Base-by-base conservation (phyloP, 768 basidiomycete genomes). In the Candolleomyces efflorescens region DNA sequence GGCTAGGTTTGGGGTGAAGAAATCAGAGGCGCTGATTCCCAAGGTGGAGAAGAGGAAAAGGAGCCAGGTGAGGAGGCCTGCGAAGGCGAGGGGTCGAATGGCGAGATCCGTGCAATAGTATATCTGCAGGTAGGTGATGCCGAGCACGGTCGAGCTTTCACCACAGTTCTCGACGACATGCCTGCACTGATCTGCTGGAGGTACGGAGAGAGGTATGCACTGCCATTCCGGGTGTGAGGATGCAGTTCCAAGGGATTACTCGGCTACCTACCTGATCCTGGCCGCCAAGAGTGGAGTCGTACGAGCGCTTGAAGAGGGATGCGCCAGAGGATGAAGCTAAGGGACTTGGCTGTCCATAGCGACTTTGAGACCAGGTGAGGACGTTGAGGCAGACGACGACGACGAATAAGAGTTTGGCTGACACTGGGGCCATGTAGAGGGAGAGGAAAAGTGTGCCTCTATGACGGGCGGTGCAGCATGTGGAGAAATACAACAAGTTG, bases 1-100 rank as follows among this genome's bases (percentile, higher is more conserved):
- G 0, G 90, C 89, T 17, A 99, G 81, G 70, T 99, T 98, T 1
- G 95, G 95, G 53, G 91, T 94, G 79, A 98, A 98, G 75, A 98
- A 98, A 72, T 98, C 96, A 17, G 94, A 90, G 5, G 95, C 94
- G 62, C 87, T 88, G 69, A 97, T 97, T 3, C 94, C 94, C 37
- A 98, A 87, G 37, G 91, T 95, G 20, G 94, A 94, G 76, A 99
- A 98, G 54, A 99, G 85, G 77, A 98, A 97, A 24, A 85, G 63
- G 17, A 94, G 82, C 93, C 93, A 96, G 20, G 89, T 44, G 10
- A 91, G 60, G 60, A 94, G 81, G 41, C 77, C 83, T 2, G 68
- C 62, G 71, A 94, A 92, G 3, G 81, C 64, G 11, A 85, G 55
- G 0, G 89, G 86, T 7, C 89, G 83, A 2, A 83, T 36, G 15